Percentiles rank a stretch among this genome's conserved stretches.
These are phyloP conservation scores for Leptomonas pyrrhocoris DNA, from an alignment of 208 protist genomes.

Conservation along the genomic window DNA sequence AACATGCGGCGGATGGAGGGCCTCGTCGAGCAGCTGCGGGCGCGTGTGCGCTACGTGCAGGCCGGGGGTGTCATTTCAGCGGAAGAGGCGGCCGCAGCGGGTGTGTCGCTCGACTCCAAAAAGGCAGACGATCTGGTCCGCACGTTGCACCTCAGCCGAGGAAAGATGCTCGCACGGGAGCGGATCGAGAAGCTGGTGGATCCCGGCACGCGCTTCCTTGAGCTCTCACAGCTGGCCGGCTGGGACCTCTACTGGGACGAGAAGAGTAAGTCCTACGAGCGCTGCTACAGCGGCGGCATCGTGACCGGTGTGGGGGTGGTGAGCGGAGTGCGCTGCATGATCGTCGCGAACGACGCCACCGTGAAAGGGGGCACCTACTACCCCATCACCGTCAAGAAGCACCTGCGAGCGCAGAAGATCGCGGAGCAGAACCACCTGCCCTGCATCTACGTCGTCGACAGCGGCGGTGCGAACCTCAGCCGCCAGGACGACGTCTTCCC, in stretches of 20 bases:
- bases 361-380: slow-evolving; percentile 98
- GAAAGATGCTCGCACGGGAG: slow-evolving; percentile 92
- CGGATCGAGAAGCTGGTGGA: slow-evolving; percentile 93
- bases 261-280: slow-evolving; percentile 55
- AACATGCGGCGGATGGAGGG: slow-evolving; percentile 59
- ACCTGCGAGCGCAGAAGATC: slow-evolving; percentile 96
- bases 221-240: slow-evolving; percentile 95
- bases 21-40: slow-evolving; percentile 44
- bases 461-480: slow-evolving; percentile 95
- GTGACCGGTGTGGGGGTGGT: slow-evolving; percentile 94
- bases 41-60: slow-evolving; percentile 40
- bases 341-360: slow-evolving; percentile 98
- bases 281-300: slow-evolving; percentile 91
- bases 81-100: slow-evolving; percentile 15
- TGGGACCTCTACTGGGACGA: slow-evolving; percentile 91
- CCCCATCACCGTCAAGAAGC: slow-evolving; percentile 98
- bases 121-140: slow-evolving; percentile 24
- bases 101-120: slow-evolving; percentile 26
- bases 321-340: slow-evolving; percentile 89
- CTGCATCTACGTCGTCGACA: slow-evolving; percentile 98
- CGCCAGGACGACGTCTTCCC: slow-evolving; percentile 95
- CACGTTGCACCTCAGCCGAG: slow-evolving; percentile 49
- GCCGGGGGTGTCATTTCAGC: slow-evolving; percentile 31
- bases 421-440: slow-evolving; percentile 94
- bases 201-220: slow-evolving; percentile 92